Conservation (phyloP, 2,329 filamentous ascomycete species). For the Sporothrix pallida region DNA sequence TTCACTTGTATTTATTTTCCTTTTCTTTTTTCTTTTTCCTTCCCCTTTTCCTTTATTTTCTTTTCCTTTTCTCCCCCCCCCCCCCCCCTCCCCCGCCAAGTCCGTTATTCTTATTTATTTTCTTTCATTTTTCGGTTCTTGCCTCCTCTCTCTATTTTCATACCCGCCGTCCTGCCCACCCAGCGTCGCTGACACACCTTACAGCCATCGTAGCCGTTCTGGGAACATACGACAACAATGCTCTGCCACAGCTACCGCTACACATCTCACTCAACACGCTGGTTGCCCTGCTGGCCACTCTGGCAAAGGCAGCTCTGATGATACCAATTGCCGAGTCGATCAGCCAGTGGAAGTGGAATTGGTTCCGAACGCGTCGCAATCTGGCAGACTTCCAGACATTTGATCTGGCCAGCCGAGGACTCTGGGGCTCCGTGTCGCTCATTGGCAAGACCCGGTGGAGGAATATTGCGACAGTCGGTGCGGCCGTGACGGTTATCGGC, state of each 20-base stretch:
- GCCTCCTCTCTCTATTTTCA: not conserved
- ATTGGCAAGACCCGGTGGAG: conserved; percentile 40
- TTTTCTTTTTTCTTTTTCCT: too few species aligned
- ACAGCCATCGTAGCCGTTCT: conserved; percentile 6
- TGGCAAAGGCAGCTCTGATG: conserved; percentile 41
- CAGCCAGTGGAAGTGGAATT: conserved; percentile 46
- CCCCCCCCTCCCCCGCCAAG: too few species aligned
- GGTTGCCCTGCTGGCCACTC: conserved; percentile 42
- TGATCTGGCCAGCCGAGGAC: conserved; percentile 41
- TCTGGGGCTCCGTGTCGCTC: conserved; percentile 38
- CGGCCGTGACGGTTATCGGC: conserved; percentile 34
- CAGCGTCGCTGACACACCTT: not conserved
- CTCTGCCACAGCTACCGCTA: conserved; percentile 39
- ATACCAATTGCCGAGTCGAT: conserved; percentile 42
- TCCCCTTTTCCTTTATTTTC: too few species aligned
- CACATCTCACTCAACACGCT: conserved; percentile 42
- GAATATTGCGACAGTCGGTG: conserved; percentile 41
- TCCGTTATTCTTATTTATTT: too few species aligned
- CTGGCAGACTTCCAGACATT: conserved; percentile 43
- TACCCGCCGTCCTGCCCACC: not conserved
- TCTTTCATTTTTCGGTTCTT: too few species aligned
- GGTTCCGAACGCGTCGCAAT: conserved; percentile 40
- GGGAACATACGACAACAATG: conserved; percentile 14
- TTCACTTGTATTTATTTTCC: too few species aligned
- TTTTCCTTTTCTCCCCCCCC: too few species aligned